Evolutionary conservation across 768 basidiomycete species (phyloP).

Genomic region (Kockovaella imperatae): DNA sequence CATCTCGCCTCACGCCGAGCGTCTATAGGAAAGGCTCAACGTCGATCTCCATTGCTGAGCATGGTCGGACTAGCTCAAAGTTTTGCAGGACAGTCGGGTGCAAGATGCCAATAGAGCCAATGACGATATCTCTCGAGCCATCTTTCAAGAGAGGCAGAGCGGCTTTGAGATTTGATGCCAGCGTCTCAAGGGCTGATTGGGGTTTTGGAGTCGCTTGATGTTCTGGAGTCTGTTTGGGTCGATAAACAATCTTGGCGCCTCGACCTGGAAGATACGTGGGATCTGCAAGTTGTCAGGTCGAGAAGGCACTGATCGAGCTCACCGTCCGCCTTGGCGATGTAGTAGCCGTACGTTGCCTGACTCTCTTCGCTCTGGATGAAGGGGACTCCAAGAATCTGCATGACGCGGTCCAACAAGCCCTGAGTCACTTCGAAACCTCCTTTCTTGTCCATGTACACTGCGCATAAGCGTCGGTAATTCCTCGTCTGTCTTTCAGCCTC

Average conservation of each 20-base stretch:
- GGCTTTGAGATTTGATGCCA: constrained; percentile 50
- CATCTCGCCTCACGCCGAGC: too few relatives aligned
- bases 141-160: constrained; percentile 38
- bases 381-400: constrained; percentile 92
- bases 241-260: constrained; percentile 84
- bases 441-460: constrained; percentile 91
- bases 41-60: constrained; percentile 88
- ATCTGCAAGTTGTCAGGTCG: constrained; percentile 52
- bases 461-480: constrained; percentile 80
- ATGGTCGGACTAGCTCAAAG: constrained; percentile 90
- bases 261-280: constrained; percentile 91
- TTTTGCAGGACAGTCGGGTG: constrained; percentile 86
- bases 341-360: constrained; percentile 64
- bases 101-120: constrained; percentile 86
- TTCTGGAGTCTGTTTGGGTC: constrained; percentile 46
- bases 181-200: constrained; percentile 30
- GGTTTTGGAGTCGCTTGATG: not conserved
- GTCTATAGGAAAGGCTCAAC: constrained; percentile 80
- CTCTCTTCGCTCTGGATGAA: constrained; percentile 53
- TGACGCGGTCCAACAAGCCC: constrained; percentile 84
- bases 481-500: constrained; percentile 54
- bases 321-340: constrained; percentile 81
- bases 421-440: constrained; percentile 96
- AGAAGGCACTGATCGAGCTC: constrained; percentile 36
- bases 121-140: constrained; percentile 55